Evolutionary conservation across 805 yeast species (phyloP), one percentile per base, ranked within the genome.

Genomic region (Zygosaccharomyces gambellarensis): DNA sequence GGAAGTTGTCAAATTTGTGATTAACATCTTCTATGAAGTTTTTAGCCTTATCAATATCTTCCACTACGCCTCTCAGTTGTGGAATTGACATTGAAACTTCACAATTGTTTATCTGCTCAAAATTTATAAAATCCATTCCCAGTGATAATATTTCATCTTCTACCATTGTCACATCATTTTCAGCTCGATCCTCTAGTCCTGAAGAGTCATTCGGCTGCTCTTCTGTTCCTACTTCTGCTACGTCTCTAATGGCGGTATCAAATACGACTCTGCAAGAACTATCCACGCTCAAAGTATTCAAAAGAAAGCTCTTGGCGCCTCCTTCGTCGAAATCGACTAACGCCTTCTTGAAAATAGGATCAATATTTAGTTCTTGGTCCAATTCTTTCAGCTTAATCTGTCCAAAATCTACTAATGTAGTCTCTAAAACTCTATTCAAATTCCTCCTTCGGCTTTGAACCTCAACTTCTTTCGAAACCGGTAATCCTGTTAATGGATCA

Each of bases 281-380:
- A 57, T 84, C 83, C 12, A 81, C 71, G 52, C 74, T 73, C 40
- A 85, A 72, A 0, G 87, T 79, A 53, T 85, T 85, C 53, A 83
- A 62, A 39, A 85, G 65, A 44, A 86, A 69, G 51, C 87, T 79
- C 60, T 83, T 85, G 6, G 92, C 83, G 2, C 94, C 92, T 36
- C 90, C 90, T 68, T 85, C 92, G 63, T 86, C 94, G 57, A 85
- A 85, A 46, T 85, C 90, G 0, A 89, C 81, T 44, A 85, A 69
- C 0, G 88, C 85, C 59, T 82, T 83, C 56, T 83, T 84, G 65
- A 86, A 86, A 27, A 86, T 70, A 0, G 92, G 92, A 65, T 86
- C 92, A 32, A 84, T 81, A 31, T 76, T 76, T 21, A 82, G 65
- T 58, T 83, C 89, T 61, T 79, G 80, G 44, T 83, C 89, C 43